Evolutionary conservation across 345 rosid genomes (phyloP), one percentile per base, ranked within the genome.

Genomic region (Turritis glabra): DNA sequence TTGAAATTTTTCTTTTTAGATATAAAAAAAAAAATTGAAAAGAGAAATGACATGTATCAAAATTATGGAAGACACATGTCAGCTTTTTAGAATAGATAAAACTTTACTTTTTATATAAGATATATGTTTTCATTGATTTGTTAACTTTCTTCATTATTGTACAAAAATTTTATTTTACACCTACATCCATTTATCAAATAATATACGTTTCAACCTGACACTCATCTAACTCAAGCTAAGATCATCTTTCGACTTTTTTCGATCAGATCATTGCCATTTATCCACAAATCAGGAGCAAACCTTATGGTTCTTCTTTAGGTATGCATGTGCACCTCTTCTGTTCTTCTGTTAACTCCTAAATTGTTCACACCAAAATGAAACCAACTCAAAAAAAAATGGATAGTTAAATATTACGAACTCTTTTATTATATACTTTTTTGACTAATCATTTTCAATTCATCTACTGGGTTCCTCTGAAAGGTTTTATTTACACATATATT

Each of bases 311-410:
- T 76, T 85, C 85, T 55, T 79, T 84, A 15, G 71, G 74, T 22
- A 47, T 59, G 79, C 97, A 90, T 52, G 57, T 84, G 88, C 94
- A 90, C 71, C 66, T 81, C 83, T 82, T 82, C 70, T 85, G 92
- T 56, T 78, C 89, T 78, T 90, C 92, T 0, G 88, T 77, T 52
- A 90, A 89, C 63, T 88, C 97, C 93, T 90, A 23, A 17, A 64
- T 43, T 4, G 44, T 43, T 30, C 51, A 43, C 33, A 38, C 33
- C 25, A 62, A 72, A 13, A 72, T 59, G n/a, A 72, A 17, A 71
- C 32, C 26, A 19, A 71, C 57, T 60, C n/a, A 55, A 60, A 64
- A 37, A 55, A 60, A 64, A 37, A 10, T 11, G 48, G 59, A n/a
- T 35, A 32, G 1, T 33, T 47, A 10, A 14, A 37, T 12, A 27